A percentile compares a stretch with the other conserved stretches of the same genome.
Evolutionary conservation across 1,139 yeast genomes (phyloP).

Genomic region (Candida sanyaensis): DNA sequence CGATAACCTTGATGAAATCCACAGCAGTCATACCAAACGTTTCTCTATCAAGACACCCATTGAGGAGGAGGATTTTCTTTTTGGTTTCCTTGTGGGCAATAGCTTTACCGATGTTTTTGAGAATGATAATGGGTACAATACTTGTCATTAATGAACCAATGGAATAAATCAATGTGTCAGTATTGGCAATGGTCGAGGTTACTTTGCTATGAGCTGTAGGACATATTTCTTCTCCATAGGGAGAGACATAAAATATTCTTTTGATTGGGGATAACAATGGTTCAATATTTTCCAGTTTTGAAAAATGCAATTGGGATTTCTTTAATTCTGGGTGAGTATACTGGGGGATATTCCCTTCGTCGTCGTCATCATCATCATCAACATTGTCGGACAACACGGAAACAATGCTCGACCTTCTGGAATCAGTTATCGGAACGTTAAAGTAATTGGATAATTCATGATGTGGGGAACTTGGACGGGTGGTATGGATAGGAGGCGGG

Average conservation of each 20-base stretch:
- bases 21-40: constrained; percentile 65
- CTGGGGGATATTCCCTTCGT: constrained; percentile 64
- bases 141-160: constrained; percentile 91
- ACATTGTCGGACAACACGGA: constrained; percentile 14
- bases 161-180: constrained; percentile 68
- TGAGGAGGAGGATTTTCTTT: constrained; percentile 59
- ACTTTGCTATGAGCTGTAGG: constrained; percentile 76
- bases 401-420: too few species aligned
- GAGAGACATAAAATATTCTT: constrained; percentile 78
- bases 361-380: constrained; percentile 17
- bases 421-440: too few species aligned
- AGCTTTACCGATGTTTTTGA: constrained; percentile 72
- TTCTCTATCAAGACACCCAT: constrained; percentile 77
- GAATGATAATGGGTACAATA: constrained; percentile 71
- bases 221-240: constrained; percentile 84
- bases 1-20: constrained; percentile 58
- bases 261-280: constrained; percentile 77
- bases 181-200: constrained; percentile 47
- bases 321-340: constrained; percentile 80
- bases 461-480: constrained; percentile 41
- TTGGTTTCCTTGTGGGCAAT: constrained; percentile 39
- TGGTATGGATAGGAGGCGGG: constrained; percentile 39
- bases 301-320: constrained; percentile 72
- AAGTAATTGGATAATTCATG: constrained; percentile 8
- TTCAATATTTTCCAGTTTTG: constrained; percentile 51